Percentiles rank a stretch among this genome's conserved stretches.
Conservation (phyloP, 371 early-diverging fungal species). For the Mortierella polycephala region DNA sequence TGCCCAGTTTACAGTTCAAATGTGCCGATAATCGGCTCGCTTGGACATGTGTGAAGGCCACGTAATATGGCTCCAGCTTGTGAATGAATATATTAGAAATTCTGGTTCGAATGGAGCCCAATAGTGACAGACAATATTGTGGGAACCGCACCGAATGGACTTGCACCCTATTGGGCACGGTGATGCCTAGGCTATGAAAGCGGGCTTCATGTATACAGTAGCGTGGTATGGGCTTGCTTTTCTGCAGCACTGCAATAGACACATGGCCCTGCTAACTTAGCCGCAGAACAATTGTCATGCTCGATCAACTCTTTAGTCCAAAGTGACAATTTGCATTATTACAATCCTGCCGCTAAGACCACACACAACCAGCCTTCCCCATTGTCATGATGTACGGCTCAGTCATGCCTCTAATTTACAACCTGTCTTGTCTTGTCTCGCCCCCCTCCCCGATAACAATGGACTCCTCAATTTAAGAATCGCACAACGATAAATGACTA, state of each 20-base stretch:
- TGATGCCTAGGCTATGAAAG: too few species aligned
- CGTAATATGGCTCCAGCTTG: too few species aligned
- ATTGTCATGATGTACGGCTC: not conserved
- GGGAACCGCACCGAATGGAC: too few species aligned
- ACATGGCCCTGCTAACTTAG: not conserved
- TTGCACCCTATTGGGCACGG: too few species aligned
- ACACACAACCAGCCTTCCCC: not conserved
- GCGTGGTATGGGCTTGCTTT: not conserved
- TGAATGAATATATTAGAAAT: too few species aligned
- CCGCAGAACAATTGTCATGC: not conserved
- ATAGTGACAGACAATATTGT: too few species aligned
- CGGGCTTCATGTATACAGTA: too few species aligned
- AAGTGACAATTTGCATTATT: not conserved
- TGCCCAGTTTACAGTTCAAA: too few species aligned
- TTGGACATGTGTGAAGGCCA: too few species aligned
- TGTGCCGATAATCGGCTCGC: too few species aligned
- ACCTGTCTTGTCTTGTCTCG: not conserved
- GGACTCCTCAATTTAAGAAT: not conserved
- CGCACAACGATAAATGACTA: not conserved
- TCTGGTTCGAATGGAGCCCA: too few species aligned
- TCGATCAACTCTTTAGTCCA: not conserved
- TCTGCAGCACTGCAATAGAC: not conserved
- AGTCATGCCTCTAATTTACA: not conserved
- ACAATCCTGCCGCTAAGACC: not conserved
- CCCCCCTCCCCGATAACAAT: not conserved